These are phyloP conservation scores for Infundibulicybe gibba DNA, from an alignment of 768 basidiomycete genomes.

Conservation along the genomic window DNA sequence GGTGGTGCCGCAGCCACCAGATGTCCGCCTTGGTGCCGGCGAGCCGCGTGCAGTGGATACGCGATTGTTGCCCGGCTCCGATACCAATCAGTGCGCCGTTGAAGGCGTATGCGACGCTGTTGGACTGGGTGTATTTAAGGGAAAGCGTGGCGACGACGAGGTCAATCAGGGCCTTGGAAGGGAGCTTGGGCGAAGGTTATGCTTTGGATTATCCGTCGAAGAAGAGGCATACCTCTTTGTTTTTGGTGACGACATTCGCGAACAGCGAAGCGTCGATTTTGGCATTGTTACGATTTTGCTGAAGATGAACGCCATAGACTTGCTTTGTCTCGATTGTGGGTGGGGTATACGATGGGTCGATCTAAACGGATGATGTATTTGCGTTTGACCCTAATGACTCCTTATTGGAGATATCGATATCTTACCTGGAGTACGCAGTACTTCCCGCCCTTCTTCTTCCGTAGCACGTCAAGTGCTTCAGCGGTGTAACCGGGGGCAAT, in stretches of 20 bases:
- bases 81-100: slow-evolving; percentile 92
- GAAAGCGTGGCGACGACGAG: slow-evolving; percentile 95
- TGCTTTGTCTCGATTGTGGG: slow-evolving; percentile 86
- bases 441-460: slow-evolving; percentile 97
- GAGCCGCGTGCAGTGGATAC: slow-evolving; percentile 98
- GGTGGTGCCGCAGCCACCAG: slow-evolving; percentile 99
- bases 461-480: slow-evolving; percentile 86
- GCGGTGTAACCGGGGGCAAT: slow-evolving; percentile 91
- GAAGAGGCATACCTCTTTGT: slow-evolving; percentile 63
- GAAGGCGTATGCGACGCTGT: slow-evolving; percentile 94
- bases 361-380: slow-evolving; percentile 41
- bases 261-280: slow-evolving; percentile 83
- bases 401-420: slow-evolving; percentile 3
- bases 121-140: slow-evolving; percentile 98
- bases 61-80: slow-evolving; percentile 97
- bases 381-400: not conserved
- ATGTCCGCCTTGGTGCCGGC: slow-evolving; percentile 98
- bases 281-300: slow-evolving; percentile 87
- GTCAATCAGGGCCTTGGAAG: slow-evolving; percentile 76
- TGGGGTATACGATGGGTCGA: slow-evolving; percentile 83
- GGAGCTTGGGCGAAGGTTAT: slow-evolving; percentile 47
- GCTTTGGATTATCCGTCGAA: slow-evolving; percentile 1
- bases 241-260: slow-evolving; percentile 83
- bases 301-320: slow-evolving; percentile 88
- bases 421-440: slow-evolving; percentile 93